Evolutionary conservation across 2,329 filamentous ascomycete species (phyloP).

Genomic region (Aspergillus tamarii): DNA sequence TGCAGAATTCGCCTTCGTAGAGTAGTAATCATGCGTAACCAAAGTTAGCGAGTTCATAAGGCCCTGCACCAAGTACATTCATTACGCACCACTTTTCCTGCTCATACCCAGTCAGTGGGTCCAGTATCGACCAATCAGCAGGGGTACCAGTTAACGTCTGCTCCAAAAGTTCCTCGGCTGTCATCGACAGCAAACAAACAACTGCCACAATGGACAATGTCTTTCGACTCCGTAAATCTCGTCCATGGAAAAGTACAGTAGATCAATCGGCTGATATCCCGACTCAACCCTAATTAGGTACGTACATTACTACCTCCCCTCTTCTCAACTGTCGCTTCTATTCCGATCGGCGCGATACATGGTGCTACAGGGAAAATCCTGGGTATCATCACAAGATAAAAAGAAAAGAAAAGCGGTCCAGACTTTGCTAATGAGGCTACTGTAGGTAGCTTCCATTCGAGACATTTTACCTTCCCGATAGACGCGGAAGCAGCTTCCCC

Average conservation of each 20-base stretch:
- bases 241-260: background rate
- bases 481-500: background rate
- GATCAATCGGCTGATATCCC: slow-evolving; percentile 2
- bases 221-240: background rate
- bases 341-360: slow-evolving; percentile 9
- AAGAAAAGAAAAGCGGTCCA: background rate
- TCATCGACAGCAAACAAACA: background rate
- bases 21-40: background rate
- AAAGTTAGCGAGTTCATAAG: background rate
- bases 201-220: background rate
- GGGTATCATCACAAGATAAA: slow-evolving; percentile 1
- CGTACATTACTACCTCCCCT: background rate
- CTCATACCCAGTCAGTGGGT: background rate
- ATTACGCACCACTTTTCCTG: background rate
- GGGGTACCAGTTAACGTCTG: background rate
- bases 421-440: background rate
- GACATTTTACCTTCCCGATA: background rate
- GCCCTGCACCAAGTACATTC: background rate
- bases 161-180: slow-evolving; percentile 1
- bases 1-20: background rate
- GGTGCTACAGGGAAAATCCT: background rate
- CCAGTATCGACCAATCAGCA: background rate
- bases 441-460: background rate
- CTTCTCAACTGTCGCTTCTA: slow-evolving; percentile 1
- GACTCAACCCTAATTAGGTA: slow-evolving; percentile 8